Evolutionary conservation across 306 rosid genomes (phyloP).

Genomic region (Mimosa pudica): DNA sequence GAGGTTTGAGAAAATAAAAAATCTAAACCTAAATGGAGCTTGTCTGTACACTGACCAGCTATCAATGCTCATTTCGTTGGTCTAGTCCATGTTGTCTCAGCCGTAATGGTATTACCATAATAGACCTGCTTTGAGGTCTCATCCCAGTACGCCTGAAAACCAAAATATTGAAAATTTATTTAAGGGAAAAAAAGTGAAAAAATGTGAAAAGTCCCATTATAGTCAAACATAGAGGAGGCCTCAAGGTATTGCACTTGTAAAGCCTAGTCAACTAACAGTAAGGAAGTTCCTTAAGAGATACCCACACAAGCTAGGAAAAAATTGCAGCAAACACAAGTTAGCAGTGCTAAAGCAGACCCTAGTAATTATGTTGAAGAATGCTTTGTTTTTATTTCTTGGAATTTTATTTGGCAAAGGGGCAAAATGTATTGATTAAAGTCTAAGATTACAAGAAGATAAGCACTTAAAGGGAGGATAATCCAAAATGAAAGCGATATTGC

Average conservation of each 20-base stretch:
- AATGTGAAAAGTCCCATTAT: not conserved
- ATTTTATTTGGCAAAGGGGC: not conserved
- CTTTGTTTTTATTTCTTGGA: not conserved
- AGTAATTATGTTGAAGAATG: not conserved
- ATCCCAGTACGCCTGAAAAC: slow-evolving; percentile 80
- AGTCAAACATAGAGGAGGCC: not conserved
- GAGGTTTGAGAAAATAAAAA: not conserved
- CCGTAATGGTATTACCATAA: slow-evolving; percentile 69
- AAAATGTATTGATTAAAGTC: not conserved
- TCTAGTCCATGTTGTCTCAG: slow-evolving; percentile 79
- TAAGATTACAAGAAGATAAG: not conserved
- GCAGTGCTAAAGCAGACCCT: slow-evolving; percentile 4
- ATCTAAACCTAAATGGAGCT: not conserved
- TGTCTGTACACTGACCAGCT: slow-evolving; percentile 9
- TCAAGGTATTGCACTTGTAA: not conserved
- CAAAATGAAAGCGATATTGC: not conserved
- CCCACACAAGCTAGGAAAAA: not conserved
- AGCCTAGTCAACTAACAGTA: not conserved
- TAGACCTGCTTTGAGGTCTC: slow-evolving; percentile 79
- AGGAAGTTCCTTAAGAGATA: not conserved
- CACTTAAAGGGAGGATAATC: not conserved
- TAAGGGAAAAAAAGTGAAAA: not conserved
- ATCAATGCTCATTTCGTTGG: slow-evolving; percentile 47
- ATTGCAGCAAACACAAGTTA: not conserved
- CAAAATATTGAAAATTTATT: not conserved